Conservation (phyloP, 495 filamentous ascomycete species). For the Lichenothelia convexa region DNA sequence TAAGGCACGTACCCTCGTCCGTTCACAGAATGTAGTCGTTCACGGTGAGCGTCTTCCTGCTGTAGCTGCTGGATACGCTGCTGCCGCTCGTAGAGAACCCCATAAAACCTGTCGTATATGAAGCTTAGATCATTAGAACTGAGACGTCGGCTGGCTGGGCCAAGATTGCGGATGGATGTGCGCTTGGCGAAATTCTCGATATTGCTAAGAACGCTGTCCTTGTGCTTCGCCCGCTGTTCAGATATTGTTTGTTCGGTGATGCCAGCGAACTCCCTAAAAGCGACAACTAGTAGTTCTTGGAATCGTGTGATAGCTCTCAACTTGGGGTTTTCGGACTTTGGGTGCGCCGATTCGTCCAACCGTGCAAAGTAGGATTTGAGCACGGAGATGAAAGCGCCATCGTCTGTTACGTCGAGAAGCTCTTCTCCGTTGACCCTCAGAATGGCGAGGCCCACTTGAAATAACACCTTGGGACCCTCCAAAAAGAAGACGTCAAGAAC, state of each 20-base stretch:
- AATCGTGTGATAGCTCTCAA: slow-evolving; percentile 83
- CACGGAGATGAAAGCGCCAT: slow-evolving; percentile 91
- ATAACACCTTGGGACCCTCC: slow-evolving; percentile 91
- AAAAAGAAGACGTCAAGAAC: slow-evolving; percentile 96
- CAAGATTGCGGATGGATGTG: slow-evolving; percentile 87
- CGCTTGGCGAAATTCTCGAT: slow-evolving; percentile 96
- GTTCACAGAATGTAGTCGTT: too few relatives aligned
- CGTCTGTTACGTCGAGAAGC: slow-evolving; percentile 83
- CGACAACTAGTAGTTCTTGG: slow-evolving; percentile 95
- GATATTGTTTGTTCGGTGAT: slow-evolving; percentile 86
- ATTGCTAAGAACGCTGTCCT: slow-evolving; percentile 74
- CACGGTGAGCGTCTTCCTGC: slow-evolving; percentile 52
- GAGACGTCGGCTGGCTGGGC: slow-evolving; percentile 81
- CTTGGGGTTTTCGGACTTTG: slow-evolving; percentile 83
- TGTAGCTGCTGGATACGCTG: slow-evolving; percentile 61
- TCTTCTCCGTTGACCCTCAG: slow-evolving; percentile 96
- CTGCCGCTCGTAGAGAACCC: slow-evolving; percentile 74
- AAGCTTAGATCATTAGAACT: slow-evolving; percentile 68
- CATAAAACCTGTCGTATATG: slow-evolving; percentile 86
- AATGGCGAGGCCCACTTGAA: slow-evolving; percentile 91
- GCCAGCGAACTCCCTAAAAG: slow-evolving; percentile 90
- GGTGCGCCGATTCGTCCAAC: slow-evolving; percentile 89
- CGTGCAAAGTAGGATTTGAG: slow-evolving; percentile 87
- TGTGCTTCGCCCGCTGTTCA: slow-evolving; percentile 79
- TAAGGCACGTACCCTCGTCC: too few relatives aligned